Conservation (phyloP, 768 basidiomycete species). For the Punctularia strigosozonata region DNA sequence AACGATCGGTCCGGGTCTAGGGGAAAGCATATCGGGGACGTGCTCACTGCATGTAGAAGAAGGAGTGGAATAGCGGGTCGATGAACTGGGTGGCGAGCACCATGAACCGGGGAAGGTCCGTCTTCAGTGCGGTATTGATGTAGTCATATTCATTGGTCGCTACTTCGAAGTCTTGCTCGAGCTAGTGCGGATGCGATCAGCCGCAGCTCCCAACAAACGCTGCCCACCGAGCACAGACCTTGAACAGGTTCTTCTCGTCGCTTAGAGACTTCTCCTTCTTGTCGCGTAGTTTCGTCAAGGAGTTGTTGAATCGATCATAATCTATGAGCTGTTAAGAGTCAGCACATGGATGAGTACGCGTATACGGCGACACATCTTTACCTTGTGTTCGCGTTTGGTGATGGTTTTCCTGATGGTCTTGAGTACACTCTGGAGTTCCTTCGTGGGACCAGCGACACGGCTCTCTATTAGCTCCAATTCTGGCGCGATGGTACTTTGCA, state of each 20-base stretch:
- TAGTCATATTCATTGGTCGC: constrained; percentile 91
- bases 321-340: constrained; percentile 56
- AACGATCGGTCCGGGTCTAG: neutral
- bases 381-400: constrained; percentile 96
- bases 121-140: constrained; percentile 82
- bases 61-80: constrained; percentile 95
- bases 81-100: constrained; percentile 79
- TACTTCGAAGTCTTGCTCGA: constrained; percentile 93
- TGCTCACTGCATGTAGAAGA: constrained; percentile 98
- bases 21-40: neutral
- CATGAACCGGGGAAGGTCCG: constrained; percentile 92
- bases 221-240: constrained; percentile 34
- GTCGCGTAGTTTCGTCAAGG: constrained; percentile 87
- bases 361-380: constrained; percentile 15
- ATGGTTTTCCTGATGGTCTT: constrained; percentile 90
- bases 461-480: constrained; percentile 93
- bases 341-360: neutral
- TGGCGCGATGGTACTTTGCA: constrained; percentile 66
- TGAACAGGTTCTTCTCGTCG: constrained; percentile 96
- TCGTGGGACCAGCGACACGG: constrained; percentile 73
- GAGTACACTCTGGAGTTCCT: constrained; percentile 78
- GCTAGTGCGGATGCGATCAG: constrained; percentile 25
- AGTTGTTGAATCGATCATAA: constrained; percentile 94
- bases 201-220: neutral
- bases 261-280: constrained; percentile 96